phyloP scores from a whole-genome alignment of 108 stramenopile genomes.

The Cylindrotheca fusiformis region DNA sequence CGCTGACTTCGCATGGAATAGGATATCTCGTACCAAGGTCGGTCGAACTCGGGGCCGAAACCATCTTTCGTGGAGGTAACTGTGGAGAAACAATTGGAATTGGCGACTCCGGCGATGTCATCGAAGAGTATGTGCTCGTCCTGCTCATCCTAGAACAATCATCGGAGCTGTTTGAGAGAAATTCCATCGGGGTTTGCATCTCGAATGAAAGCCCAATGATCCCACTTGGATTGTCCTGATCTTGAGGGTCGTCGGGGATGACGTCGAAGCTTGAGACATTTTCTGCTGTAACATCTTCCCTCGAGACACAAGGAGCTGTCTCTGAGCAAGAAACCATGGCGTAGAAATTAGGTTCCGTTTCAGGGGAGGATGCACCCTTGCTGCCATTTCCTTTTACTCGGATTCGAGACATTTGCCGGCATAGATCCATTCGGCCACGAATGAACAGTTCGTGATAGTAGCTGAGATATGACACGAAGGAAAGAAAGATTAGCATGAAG shows the following conservation, averaged over 20 bases:
- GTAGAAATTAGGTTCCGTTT: slow-evolving; percentile 48
- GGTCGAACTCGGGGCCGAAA: slow-evolving; percentile 2
- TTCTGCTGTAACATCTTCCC: neutral
- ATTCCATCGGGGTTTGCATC: neutral
- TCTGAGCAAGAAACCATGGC: slow-evolving; percentile 27
- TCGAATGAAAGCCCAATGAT: neutral
- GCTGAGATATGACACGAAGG: too few relatives aligned
- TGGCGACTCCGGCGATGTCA: neutral
- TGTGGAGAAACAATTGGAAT: neutral
- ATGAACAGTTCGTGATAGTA: slow-evolving; percentile 79
- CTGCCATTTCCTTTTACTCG: slow-evolving; percentile 54
- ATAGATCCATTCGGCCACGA: slow-evolving; percentile 46
- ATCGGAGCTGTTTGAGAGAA: neutral
- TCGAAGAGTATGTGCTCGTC: neutral
- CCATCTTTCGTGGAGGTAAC: neutral
- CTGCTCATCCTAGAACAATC: neutral
- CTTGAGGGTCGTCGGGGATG: neutral
- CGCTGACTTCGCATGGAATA: neutral
- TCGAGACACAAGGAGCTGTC: neutral
- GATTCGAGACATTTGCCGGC: slow-evolving; percentile 45
- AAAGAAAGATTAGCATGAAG: neutral
- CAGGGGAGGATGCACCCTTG: slow-evolving; percentile 39
- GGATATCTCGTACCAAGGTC: neutral
- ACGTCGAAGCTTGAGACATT: neutral
- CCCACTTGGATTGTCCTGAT: neutral